Conservation (phyloP, 2,329 filamentous ascomycete genomes). For the Chaetomiaceae sp. region DNA sequence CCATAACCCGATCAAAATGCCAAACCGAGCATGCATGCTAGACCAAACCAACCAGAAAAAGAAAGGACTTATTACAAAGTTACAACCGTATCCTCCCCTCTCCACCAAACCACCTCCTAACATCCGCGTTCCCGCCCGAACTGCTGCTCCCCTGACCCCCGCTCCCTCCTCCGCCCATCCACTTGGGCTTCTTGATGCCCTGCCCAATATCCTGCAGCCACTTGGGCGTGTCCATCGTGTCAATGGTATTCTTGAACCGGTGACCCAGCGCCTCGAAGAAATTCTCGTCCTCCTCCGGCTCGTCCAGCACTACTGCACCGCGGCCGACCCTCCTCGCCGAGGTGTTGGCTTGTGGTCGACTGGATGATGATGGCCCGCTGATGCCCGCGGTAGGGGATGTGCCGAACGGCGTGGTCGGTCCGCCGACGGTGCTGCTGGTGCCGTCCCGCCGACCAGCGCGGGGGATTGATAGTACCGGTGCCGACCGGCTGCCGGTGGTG, state of each 20-base stretch:
- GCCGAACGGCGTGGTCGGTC: conserved; percentile 42
- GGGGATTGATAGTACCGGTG: conserved; percentile 48
- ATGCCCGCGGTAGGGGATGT: conserved; percentile 33
- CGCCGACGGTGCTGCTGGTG: conserved; percentile 20
- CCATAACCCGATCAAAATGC: background rate
- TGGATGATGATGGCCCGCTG: background rate
- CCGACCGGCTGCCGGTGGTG: conserved; percentile 34
- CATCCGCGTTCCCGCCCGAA: conserved; percentile 36
- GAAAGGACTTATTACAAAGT: background rate
- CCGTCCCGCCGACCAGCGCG: conserved; percentile 31
- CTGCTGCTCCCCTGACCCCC: conserved; percentile 31
- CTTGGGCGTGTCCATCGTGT: conserved; percentile 72
- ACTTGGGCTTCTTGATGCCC: conserved; percentile 70
- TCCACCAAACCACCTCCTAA: conserved; percentile 52
- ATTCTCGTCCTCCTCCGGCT: conserved; percentile 56
- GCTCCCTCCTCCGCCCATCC: conserved; percentile 64
- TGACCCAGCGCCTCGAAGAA: conserved; percentile 82
- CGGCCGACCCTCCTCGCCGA: conserved; percentile 29
- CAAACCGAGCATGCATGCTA: conserved; percentile 1
- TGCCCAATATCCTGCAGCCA: conserved; percentile 73
- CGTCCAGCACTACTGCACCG: background rate
- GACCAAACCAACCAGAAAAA: background rate
- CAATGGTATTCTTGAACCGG: conserved; percentile 86
- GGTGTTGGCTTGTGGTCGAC: conserved; percentile 25
- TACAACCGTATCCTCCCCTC: conserved; percentile 35